A percentile compares a stretch with the other conserved stretches of the same genome.
Conservation (phyloP, 306 rosid species). For the Citrullus amarus region DNA sequence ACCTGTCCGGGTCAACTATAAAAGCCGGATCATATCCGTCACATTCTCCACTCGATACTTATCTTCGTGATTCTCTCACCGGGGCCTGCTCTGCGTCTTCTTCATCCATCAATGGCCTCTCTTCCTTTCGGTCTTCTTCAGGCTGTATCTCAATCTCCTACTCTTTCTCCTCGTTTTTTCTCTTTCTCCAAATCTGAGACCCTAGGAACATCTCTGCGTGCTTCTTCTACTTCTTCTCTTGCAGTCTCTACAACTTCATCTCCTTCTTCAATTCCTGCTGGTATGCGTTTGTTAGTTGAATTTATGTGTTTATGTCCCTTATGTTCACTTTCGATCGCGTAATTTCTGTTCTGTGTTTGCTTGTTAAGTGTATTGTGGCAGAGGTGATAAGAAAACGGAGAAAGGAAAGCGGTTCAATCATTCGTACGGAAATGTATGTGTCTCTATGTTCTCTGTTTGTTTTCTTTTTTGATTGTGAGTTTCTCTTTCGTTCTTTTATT, state of each 20-base stretch:
- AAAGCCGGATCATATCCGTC: neutral
- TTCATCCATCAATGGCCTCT: conserved; percentile 37
- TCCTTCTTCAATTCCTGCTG: conserved; percentile 32
- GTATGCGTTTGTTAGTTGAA: conserved; percentile 15
- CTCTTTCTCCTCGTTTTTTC: conserved; percentile 26
- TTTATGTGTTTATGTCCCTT: neutral
- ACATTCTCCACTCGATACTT: conserved; percentile 6
- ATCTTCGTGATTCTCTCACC: neutral
- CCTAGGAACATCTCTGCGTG: conserved; percentile 24
- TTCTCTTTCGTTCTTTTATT: neutral
- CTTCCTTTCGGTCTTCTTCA: conserved; percentile 48
- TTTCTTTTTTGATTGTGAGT: neutral
- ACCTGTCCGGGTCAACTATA: neutral
- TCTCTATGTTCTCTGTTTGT: neutral
- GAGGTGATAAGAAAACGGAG: conserved; percentile 71
- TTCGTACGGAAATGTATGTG: conserved; percentile 54
- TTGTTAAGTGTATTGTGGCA: conserved; percentile 54
- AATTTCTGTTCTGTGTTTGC: neutral
- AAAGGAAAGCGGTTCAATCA: conserved; percentile 77
- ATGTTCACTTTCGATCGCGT: neutral
- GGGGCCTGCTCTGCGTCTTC: neutral
- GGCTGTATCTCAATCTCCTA: conserved; percentile 21
- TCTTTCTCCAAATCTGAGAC: conserved; percentile 58
- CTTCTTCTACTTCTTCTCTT: conserved; percentile 16
- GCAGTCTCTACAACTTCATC: conserved; percentile 23